A percentile compares a stretch with the other conserved stretches of the same genome.
Conservation (phyloP, 805 yeast species). For the Saitoella complicata region DNA sequence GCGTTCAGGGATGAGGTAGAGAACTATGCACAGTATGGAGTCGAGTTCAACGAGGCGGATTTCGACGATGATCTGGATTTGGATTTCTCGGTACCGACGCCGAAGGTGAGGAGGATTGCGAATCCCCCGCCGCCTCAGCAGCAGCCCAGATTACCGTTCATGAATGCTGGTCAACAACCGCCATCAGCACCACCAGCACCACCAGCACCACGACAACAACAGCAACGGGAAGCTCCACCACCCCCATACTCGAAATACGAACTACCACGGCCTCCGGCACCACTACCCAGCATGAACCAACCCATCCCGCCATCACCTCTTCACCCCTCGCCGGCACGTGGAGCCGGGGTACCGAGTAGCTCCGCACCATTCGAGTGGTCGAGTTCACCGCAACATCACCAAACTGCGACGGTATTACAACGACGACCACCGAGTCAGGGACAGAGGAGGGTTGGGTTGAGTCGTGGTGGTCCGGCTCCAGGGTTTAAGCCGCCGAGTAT, state of each 20-base stretch:
- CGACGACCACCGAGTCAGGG: no score
- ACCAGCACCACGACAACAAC: neutral
- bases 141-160: neutral
- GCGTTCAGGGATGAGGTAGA: no score
- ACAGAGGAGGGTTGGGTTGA: no score
- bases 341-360: no score
- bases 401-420: no score
- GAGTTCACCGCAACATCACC: no score
- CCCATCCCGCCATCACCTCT: no score
- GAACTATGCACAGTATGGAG: neutral
- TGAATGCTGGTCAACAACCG: neutral
- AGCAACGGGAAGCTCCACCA: neutral
- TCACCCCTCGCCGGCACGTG: no score
- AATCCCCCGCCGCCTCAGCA: neutral
- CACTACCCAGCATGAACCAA: no score
- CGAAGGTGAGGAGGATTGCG: neutral
- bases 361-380: no score
- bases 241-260: neutral
- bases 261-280: neutral
- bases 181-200: neutral
- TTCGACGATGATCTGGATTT: slow-evolving; percentile 1
- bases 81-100: neutral
- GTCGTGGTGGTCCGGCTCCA: no score
- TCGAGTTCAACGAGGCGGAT: slow-evolving; percentile 1
- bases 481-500: no score